Conservation (phyloP, 208 protist genomes). For the Spongospora subterranea region DNA sequence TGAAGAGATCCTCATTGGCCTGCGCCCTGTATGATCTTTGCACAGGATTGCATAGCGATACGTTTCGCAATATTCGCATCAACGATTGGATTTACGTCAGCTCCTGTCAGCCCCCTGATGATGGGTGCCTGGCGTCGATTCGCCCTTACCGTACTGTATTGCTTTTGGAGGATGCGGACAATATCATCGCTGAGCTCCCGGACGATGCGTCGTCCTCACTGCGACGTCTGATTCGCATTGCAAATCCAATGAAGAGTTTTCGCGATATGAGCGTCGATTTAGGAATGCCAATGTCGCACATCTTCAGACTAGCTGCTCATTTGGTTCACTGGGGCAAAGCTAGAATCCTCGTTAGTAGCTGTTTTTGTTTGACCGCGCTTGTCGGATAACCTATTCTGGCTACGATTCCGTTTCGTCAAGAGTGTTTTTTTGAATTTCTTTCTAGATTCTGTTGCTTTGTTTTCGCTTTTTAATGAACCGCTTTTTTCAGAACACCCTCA, state of each 20-base stretch:
- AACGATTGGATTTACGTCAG: slow-evolving; percentile 39
- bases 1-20: not conserved
- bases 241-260: slow-evolving; percentile 53
- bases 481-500: slow-evolving; percentile 27
- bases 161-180: slow-evolving; percentile 39
- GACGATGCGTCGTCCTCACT: slow-evolving; percentile 36
- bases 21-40: not conserved
- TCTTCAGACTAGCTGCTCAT: not conserved
- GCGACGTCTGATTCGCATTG: slow-evolving; percentile 35
- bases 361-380: not conserved
- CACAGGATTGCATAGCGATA: not conserved
- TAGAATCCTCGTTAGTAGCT: not conserved
- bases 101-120: not conserved
- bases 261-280: slow-evolving; percentile 14
- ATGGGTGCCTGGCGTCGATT: not conserved
- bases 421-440: no score
- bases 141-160: slow-evolving; percentile 31
- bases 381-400: no score
- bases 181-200: not conserved
- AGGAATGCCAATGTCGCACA: slow-evolving; percentile 24
- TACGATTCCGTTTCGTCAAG: no score
- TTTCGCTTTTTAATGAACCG: no score
- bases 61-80: slow-evolving; percentile 24
- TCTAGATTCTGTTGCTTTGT: no score
- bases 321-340: slow-evolving; percentile 36